phyloP scores from a whole-genome alignment of 257 asterid species.

The Petunia axillaris region DNA sequence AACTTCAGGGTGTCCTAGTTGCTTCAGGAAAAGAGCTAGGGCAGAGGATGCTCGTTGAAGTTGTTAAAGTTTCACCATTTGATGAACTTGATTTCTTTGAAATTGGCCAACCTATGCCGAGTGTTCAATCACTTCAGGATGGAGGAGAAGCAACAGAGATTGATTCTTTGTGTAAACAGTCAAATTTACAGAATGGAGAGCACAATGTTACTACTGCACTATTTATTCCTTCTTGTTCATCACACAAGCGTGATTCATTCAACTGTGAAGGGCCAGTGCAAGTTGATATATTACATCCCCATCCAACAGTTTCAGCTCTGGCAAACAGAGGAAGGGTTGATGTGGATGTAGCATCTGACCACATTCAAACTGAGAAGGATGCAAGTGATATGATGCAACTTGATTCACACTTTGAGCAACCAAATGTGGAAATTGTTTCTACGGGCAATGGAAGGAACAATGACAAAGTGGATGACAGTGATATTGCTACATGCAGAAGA shows the following conservation, averaged over 20 bases:
- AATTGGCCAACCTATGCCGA: background rate
- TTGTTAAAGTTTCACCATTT: background rate
- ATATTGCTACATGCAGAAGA: background rate
- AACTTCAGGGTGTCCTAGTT: background rate
- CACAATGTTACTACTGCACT: background rate
- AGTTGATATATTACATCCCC: background rate
- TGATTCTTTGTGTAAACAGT: background rate
- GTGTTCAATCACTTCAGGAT: background rate
- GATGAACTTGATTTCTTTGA: background rate
- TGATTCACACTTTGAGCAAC: background rate
- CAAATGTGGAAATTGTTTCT: background rate
- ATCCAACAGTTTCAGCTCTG: background rate
- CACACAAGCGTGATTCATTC: background rate
- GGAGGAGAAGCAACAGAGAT: background rate
- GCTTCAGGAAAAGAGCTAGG: background rate
- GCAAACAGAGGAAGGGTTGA: background rate
- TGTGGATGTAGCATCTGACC: background rate
- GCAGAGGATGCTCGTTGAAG: constrained; percentile 3
- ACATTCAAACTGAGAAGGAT: background rate
- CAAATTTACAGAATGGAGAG: background rate
- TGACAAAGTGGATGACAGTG: background rate
- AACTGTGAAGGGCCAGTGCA: background rate
- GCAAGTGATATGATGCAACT: background rate
- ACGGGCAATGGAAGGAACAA: background rate
- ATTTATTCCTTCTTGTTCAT: background rate